Conservation (phyloP, 169 alveolate species). For the Eimeria tenella region DNA sequence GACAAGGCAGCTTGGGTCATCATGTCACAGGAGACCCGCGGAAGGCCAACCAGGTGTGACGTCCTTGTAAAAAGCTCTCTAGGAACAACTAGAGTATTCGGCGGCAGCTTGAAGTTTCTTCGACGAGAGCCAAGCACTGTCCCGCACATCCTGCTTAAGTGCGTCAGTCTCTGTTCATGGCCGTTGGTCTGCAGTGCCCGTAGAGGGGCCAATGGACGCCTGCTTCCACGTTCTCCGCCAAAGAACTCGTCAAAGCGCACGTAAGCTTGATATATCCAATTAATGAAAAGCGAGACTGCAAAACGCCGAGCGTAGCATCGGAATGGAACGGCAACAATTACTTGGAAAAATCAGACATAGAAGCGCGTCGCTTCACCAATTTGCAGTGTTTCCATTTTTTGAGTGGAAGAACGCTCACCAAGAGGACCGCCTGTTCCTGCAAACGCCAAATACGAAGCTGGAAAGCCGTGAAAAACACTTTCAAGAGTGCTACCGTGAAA, state of each 20-base stretch:
- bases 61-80: slow-evolving; percentile 37
- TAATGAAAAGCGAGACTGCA: slow-evolving; percentile 51
- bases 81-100: slow-evolving; percentile 9
- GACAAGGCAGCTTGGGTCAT: slow-evolving; percentile 50
- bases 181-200: slow-evolving; percentile 30
- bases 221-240: neutral
- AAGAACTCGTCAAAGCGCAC: slow-evolving; percentile 45
- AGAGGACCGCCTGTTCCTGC: slow-evolving; percentile 68
- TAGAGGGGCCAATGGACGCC: slow-evolving; percentile 60
- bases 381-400: neutral
- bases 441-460: slow-evolving; percentile 25
- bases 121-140: neutral
- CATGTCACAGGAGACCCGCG: slow-evolving; percentile 62
- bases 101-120: slow-evolving; percentile 2
- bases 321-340: neutral
- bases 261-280: slow-evolving; percentile 36
- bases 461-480: neutral
- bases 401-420: neutral
- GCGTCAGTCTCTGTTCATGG: slow-evolving; percentile 38
- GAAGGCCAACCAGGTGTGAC: slow-evolving; percentile 33
- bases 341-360: neutral
- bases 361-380: too few species aligned
- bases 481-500: neutral
- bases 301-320: neutral
- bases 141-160: slow-evolving; percentile 57